Conservation (phyloP, 2,329 filamentous ascomycete genomes). For the Ceratocystis albifundus region DNA sequence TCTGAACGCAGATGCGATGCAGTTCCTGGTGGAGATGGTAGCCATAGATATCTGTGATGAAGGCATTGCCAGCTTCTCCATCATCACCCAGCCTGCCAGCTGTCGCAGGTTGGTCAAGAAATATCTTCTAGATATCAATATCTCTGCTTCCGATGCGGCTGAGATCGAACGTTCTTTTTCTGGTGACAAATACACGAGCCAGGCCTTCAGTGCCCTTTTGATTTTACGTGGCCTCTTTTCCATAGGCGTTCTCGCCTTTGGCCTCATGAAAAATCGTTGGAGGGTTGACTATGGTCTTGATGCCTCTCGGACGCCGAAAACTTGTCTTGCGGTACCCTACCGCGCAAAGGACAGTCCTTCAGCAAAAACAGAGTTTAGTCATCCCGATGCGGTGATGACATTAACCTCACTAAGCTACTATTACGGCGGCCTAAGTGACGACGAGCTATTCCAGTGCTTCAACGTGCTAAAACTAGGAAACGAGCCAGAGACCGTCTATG, state of each 20-base stretch:
- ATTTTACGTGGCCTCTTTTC: conserved; percentile 47
- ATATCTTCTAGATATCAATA: conserved; percentile 36
- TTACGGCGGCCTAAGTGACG: conserved; percentile 41
- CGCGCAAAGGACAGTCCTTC: conserved; percentile 48
- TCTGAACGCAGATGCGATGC: conserved; percentile 30
- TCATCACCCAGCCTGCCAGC: conserved; percentile 30
- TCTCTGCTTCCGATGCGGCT: conserved; percentile 29
- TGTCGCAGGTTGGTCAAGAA: conserved; percentile 30
- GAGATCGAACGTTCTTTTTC: conserved; percentile 32
- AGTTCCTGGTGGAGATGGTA: conserved; percentile 24
- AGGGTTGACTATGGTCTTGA: conserved; percentile 53
- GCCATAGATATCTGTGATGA: conserved; percentile 34
- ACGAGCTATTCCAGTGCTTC: conserved; percentile 40
- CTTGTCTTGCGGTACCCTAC: conserved; percentile 46
- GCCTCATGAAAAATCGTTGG: conserved; percentile 48
- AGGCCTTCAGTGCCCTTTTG: conserved; percentile 31
- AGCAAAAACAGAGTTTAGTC: conserved; percentile 48
- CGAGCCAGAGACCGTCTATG: conserved; percentile 41
- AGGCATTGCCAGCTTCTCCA: conserved; percentile 36
- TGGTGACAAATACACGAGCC: conserved; percentile 26
- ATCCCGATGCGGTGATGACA: conserved; percentile 46
- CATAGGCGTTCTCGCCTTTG: conserved; percentile 42
- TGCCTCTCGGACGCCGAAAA: conserved; percentile 31
- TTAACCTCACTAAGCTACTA: conserved; percentile 48
- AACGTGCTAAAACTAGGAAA: conserved; percentile 39